Base-by-base conservation (phyloP, 768 basidiomycete genomes). In the Amanita rimosa region DNA sequence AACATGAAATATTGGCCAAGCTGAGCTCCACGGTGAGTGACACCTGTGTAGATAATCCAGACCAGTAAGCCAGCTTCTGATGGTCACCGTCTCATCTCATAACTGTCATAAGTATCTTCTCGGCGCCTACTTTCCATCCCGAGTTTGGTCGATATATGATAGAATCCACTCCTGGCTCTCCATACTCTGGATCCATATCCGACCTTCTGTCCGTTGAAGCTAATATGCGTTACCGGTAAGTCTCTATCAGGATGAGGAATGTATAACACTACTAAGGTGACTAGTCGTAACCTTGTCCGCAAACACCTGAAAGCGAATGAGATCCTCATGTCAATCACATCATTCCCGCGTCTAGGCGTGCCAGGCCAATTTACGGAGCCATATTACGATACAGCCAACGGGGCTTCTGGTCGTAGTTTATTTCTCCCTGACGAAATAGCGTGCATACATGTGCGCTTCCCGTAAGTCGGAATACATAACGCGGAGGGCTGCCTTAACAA, bases 121-220 rank as follows among this genome's bases (percentile, higher is more conserved):
- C n/a, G n/a, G 77, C 90, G 21, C 96, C 96, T 2, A 86, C 83
- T 10, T 98, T 94, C 60, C 96, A 98, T 61, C 95, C 95, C 14
- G 96, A 99, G 65, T 99, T 96, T 68, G 96, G 96, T 35, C 78
- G 94, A 34, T 98, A 89, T 69, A 99, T 99, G 96, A 75, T 99
- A 46, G 96, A 99, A 63, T 92, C 92, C 2, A 99, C 95, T 0
- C 96, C 96, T 0, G 96, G 96, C 2, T 81, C 83, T 44, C 96
- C 96, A 2, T 98, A 97, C 67, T 85, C 89, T 4, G 92, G 90
- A 9, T 83, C 78, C 13, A 79, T 98, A 35, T 73, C 74, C 21
- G 92, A 95, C 63, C 74, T 98, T 16, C 71, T 98, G 33, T 78
- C 83, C 4, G 94, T 99, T 4, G 95, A 99, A 67, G 67, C 71